Percentiles rank a stretch among this genome's conserved stretches.
Conservation (phyloP, 352 stramenopile species). For the Globisporangium uncinulatum region DNA sequence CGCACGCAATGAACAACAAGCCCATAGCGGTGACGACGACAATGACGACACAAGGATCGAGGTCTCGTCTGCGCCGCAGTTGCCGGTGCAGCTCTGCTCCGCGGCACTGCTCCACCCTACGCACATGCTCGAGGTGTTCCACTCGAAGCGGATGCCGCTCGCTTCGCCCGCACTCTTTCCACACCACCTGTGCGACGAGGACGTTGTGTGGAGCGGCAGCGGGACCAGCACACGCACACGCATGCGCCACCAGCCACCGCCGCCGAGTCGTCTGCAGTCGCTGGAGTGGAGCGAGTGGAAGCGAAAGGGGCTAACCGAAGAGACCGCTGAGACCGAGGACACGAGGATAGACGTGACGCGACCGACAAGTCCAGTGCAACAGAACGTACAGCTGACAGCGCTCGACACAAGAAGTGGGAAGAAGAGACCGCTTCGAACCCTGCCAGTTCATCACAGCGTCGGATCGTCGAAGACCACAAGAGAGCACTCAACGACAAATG, state of each 20-base stretch:
- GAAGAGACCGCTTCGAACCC: background rate
- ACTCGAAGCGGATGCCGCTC: constrained; percentile 61
- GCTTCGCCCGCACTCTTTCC: constrained; percentile 50
- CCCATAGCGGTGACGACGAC: background rate
- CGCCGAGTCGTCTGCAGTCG: constrained; percentile 24
- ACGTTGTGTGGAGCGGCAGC: constrained; percentile 1
- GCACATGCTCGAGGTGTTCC: constrained; percentile 72
- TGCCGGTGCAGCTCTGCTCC: background rate
- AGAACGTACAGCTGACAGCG: background rate
- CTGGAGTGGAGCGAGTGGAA: constrained; percentile 39
- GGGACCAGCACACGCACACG: background rate
- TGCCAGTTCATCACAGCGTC: background rate
- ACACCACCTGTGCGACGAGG: constrained; percentile 27
- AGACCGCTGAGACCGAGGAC: constrained; percentile 5
- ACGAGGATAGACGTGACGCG: background rate
- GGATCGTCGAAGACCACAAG: background rate
- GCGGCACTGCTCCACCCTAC: constrained; percentile 38
- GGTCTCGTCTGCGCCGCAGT: background rate
- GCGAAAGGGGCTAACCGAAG: constrained; percentile 13
- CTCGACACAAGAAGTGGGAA: background rate
- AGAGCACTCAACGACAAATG: background rate
- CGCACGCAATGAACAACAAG: background rate
- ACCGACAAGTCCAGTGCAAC: background rate
- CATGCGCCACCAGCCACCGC: background rate
- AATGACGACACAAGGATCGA: constrained; percentile 1